phyloP scores from a whole-genome alignment of 1,284 basidiomycete genomes.

The Xerocomus alliaceus region DNA sequence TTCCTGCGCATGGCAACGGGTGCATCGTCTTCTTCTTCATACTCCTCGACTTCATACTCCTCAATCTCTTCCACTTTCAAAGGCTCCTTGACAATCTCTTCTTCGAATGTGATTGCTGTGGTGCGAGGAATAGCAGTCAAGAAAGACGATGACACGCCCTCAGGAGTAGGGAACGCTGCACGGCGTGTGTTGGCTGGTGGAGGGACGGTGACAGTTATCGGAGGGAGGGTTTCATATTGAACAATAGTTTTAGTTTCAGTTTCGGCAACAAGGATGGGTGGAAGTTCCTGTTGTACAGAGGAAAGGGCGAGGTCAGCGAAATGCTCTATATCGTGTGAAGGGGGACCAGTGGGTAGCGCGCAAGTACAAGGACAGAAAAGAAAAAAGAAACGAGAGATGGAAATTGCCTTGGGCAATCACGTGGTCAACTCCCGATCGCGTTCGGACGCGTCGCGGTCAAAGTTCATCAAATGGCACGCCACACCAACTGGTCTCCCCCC shows the following conservation, averaged over 20 bases:
- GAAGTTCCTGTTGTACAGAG: conserved; percentile 60
- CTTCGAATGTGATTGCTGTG: conserved; percentile 69
- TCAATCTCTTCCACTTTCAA: conserved; percentile 38
- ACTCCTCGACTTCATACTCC: conserved; percentile 45
- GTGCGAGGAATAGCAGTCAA: conserved; percentile 66
- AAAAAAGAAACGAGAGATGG: conserved; percentile 15
- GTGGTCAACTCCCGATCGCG: conserved; percentile 48
- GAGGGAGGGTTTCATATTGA: conserved; percentile 60
- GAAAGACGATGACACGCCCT: conserved; percentile 59
- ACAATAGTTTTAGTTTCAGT: conserved; percentile 71
- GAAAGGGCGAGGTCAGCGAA: conserved; percentile 44
- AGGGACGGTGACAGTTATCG: conserved; percentile 66
- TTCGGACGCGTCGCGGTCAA: conserved; percentile 44
- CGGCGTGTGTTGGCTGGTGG: conserved; percentile 79
- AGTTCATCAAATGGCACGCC: conserved; percentile 30
- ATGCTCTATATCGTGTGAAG: conserved; percentile 35
- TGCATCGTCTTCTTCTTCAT: conserved; percentile 41
- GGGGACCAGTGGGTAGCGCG: conserved; percentile 49
- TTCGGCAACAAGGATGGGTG: conserved; percentile 67
- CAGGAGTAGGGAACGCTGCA: conserved; percentile 74
- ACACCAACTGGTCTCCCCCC: conserved; percentile 54
- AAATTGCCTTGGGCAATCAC: conserved; percentile 47
- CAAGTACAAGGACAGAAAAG: conserved; percentile 28
- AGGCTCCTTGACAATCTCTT: conserved; percentile 48
- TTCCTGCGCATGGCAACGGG: conserved; percentile 40